Percentiles rank a stretch among this genome's conserved stretches.
phyloP scores from a whole-genome alignment of 2,329 filamentous ascomycete genomes.

The Fusarium cicatricum region DNA sequence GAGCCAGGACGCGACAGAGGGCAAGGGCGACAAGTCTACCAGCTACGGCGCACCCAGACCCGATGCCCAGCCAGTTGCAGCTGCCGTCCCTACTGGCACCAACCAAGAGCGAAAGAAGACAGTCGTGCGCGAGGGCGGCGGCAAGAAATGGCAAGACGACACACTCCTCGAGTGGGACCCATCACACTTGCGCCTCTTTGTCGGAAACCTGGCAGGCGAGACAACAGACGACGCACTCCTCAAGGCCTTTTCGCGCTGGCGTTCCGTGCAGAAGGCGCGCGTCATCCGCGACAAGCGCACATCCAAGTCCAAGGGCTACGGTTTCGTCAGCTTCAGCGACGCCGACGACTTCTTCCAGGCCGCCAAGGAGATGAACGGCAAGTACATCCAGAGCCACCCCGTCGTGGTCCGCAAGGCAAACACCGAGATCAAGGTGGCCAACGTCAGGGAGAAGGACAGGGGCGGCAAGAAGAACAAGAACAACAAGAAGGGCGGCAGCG shows the following conservation, averaged over 20 bases:
- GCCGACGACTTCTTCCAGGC: conserved; percentile 97
- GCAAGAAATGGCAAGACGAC: conserved; percentile 90
- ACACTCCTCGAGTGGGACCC: conserved; percentile 95
- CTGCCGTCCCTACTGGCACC: conserved; percentile 7
- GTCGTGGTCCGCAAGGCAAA: conserved; percentile 87
- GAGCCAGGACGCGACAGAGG: conserved; percentile 63
- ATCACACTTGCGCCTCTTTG: conserved; percentile 91
- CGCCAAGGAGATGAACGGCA: conserved; percentile 97
- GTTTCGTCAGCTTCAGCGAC: conserved; percentile 95
- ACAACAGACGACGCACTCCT: conserved; percentile 95
- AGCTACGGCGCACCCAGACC: conserved; percentile 43
- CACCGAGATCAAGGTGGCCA: conserved; percentile 85
- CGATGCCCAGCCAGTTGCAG: conserved; percentile 50
- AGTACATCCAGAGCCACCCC: conserved; percentile 98
- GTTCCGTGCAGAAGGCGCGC: conserved; percentile 88
- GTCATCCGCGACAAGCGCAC: conserved; percentile 96
- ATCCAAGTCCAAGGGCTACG: conserved; percentile 94
- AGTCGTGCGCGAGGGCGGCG: conserved; percentile 86
- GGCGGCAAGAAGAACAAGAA: conserved; percentile 49
- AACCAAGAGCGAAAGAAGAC: conserved; percentile 77
- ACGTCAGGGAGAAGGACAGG: conserved; percentile 67
- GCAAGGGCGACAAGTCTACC: conserved; percentile 45
- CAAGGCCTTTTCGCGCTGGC: conserved; percentile 91
- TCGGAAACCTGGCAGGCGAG: conserved; percentile 96
- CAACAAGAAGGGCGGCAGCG: conserved; percentile 46